Conservation (phyloP, 2,329 filamentous ascomycete species). For the Fusarium sp. region DNA sequence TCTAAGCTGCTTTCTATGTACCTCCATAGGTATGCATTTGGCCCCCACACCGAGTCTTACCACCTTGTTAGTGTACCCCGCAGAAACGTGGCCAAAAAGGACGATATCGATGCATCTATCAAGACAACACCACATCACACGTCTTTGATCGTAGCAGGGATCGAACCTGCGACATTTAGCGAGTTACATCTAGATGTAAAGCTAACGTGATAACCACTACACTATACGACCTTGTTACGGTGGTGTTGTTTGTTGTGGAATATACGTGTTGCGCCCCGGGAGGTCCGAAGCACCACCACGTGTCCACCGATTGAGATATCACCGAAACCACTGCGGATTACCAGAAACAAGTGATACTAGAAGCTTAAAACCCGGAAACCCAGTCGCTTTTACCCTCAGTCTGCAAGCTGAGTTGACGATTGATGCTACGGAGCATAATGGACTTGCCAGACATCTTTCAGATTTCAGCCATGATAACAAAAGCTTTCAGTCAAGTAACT, state of each 20-base stretch:
- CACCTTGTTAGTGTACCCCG: background rate
- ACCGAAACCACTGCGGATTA: background rate
- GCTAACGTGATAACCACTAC: background rate
- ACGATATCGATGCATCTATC: background rate
- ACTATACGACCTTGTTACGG: background rate
- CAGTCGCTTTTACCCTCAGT: background rate
- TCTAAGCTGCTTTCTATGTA: background rate
- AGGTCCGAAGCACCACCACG: background rate
- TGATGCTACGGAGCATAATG: background rate
- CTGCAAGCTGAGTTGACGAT: background rate
- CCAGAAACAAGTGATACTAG: background rate
- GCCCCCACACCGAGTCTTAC: background rate
- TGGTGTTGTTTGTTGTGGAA: fast-evolving
- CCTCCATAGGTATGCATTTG: too few species aligned
- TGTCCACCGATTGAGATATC: background rate
- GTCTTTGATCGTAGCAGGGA: background rate
- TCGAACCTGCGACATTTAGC: background rate
- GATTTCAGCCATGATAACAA: background rate
- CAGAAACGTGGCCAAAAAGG: background rate
- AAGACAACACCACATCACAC: background rate
- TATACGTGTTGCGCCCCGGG: background rate
- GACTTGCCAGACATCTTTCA: background rate
- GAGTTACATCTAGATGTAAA: background rate
- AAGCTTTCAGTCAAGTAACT: background rate
- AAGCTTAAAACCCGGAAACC: background rate